Evolutionary conservation across 1,139 yeast species (phyloP), one percentile per base, ranked within the genome.

Genomic region (Debaryomyces subglobosus): DNA sequence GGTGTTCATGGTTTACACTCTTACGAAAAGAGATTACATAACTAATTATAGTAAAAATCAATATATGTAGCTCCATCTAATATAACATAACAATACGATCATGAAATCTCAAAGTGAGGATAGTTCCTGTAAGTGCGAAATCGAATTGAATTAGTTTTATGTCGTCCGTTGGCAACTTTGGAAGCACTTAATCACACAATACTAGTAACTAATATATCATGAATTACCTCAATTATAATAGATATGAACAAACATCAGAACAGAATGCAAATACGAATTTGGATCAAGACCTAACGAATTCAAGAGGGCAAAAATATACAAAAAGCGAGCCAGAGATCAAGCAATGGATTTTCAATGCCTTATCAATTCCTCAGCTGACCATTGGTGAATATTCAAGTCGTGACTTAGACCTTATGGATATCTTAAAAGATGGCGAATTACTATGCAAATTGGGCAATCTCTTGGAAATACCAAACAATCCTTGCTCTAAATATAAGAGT

Each of bases 1-100:
- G 98, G 98, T 72, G 95, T 94, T 55, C 90, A 90, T 76, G 94
- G 96, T 67, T 83, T 95, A 72, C 92, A 90, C 81, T 91, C 97
- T 54, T 94, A 89, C 70, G 99, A 94, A 77, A 94, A 94, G 85
- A 91, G 96, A 75, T 81, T 94, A 68, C 96, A 90, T 81, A 90
- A 90, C 71, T 89, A 81, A 63, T 44, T 40, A 42, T 61, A 62
- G 35, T 25, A 18, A 23, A 33, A 37, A 10, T 21, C 6, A 21
- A 21, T 34, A 45, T 39, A 35, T 43, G 37, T 30, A 27, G 30
- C 12, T 27, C 20, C n/a, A 23, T 21, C 15, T 15, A 24, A 39
- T 37, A 16, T 24, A 27, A 15, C 27, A 27, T 25, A 34, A 23
- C 18, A 23, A 18, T 29, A 45, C 15, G 44, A 10, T 13, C 32